Evolutionary conservation across 176 grass and related monocot species (phyloP), one percentile per base, ranked within the genome.

Genomic region (Phragmites australis): DNA sequence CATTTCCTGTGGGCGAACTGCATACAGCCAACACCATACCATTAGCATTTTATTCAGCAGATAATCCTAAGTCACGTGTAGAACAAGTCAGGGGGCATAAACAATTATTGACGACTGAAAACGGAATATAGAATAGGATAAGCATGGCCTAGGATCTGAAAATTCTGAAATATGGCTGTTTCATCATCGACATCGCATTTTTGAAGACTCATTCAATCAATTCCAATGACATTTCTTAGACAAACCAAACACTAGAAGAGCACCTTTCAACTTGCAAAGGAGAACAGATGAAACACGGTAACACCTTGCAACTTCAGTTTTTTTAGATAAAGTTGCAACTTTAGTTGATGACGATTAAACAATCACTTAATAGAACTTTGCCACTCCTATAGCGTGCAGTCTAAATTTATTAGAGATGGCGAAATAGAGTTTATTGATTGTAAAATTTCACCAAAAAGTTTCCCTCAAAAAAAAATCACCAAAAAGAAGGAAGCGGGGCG

Each of bases 1-100:
- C 97, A 99, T 78, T 93, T 99, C 86, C 93, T 90, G 74, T 99
- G 97, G 16, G 93, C 97, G 68, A 95, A 99, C 96, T 95, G 88
- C 64, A 89, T 50, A 26, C 39, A 77, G 67, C 41, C 48, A 85
- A 85, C 15, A 77, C 49, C 54, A 81, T 27, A 47, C 46, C 18
- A 70, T 85, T 76, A 81, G 40, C 55, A 76, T 76, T 81, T 74
- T 52, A 14, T 55, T 47, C 62, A 70, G 72, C 43, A 75, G 69
- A 60, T 46, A 74, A 68, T 12, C 60, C 50, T 31, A 46, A 15
- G 30, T 15, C 82, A 81, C 27, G 44, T 62, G 62, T 22, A 22
- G 57, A 37, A 68, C 51, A 74, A 4, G 32, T 5, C 21, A 5
- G 55, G 27, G n/a, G 68, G 51, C 23, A 14, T 26, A 47, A 45